Conservation (phyloP, 768 basidiomycete species). For the Lactifluus pinguis region DNA sequence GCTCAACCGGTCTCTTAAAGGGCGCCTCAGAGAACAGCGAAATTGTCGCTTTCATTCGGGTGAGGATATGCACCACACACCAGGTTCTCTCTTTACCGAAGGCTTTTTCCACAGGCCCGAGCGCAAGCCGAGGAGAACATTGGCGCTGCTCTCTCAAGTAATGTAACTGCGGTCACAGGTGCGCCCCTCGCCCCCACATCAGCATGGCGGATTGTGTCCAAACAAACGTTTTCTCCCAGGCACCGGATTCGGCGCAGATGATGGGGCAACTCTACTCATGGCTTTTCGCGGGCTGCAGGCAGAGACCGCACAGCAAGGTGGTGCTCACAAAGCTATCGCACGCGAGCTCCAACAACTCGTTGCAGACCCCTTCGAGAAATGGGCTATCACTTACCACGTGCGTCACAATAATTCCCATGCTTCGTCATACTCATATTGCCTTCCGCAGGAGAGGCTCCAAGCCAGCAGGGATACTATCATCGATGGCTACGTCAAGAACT, state of each 20-base stretch:
- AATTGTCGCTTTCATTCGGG: conserved; percentile 74
- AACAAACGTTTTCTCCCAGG: conserved; percentile 27
- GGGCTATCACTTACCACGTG: conserved; percentile 72
- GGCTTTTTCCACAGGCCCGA: conserved; percentile 46
- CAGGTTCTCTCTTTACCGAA: not conserved
- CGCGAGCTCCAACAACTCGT: conserved; percentile 70
- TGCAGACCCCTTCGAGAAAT: conserved; percentile 69
- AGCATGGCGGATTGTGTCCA: not conserved
- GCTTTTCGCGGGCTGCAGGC: conserved; percentile 73
- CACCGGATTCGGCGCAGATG: conserved; percentile 67
- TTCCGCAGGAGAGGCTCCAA: conserved; percentile 11
- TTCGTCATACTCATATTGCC: not conserved
- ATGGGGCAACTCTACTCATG: conserved; percentile 74
- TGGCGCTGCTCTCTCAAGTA: conserved; percentile 47
- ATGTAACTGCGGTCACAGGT: conserved; percentile 40
- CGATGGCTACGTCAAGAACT: conserved; percentile 39
- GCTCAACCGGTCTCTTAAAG: conserved; percentile 31
- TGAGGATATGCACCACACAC: conserved; percentile 33
- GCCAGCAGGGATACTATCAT: conserved; percentile 15
- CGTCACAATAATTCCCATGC: conserved; percentile 8
- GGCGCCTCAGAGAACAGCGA: conserved; percentile 79
- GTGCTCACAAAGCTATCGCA: conserved; percentile 60
- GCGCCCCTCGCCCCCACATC: conserved; percentile 18
- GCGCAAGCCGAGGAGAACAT: conserved; percentile 59
- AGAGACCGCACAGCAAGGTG: conserved; percentile 65